Evolutionary conservation across 441 rosid species (phyloP), one percentile per base, ranked within the genome.

Genomic region (Daphne laureola): DNA sequence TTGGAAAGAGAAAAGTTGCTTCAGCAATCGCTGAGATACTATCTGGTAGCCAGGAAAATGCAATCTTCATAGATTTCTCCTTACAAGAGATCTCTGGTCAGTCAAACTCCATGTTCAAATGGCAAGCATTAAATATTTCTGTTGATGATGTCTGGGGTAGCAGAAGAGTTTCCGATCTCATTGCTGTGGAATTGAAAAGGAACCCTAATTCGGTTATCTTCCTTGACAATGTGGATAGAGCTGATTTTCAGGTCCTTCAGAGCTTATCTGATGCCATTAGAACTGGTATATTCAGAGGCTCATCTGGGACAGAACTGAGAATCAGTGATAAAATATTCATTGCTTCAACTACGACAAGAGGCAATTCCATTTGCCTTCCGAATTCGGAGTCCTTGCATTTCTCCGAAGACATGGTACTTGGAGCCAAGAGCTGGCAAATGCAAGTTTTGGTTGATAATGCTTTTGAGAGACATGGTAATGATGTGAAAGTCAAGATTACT

Each of bases 191-290:
- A 74, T 68, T 91, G 61, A 64, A 73, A 1, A 79, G 45, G 67
- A 79, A 77, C 18, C 87, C 78, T 3, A 31, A 16, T 40, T 75
- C 83, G 3, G 74, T 88, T 45, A 77, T 91, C 51, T 79, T 91
- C 68, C 77, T 91, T 9, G 89, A 88, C 56, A 82, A 86, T 57
- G 56, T 86, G 2, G 93, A 91, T 27, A 75, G 79, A 71, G 90
- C 93, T 8, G 96, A 88, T 65, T 59, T 53, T 44, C 58, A 51
- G 45, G 72, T 66, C 43, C 93, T 66, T 51, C 53, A 23, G 17
- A 80, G 73, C 66, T 72, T 91, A 70, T 78, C 76, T 41, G 67
- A 60, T 59, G 90, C 93, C 45, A 50, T 66, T 43, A 68, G 49
- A 67, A 86, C 79, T 0, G 95, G 93, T 12, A 84, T 71, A 51